Evolutionary conservation across 805 yeast genomes (phyloP).

Genomic region (Yamadazyma olivae): DNA sequence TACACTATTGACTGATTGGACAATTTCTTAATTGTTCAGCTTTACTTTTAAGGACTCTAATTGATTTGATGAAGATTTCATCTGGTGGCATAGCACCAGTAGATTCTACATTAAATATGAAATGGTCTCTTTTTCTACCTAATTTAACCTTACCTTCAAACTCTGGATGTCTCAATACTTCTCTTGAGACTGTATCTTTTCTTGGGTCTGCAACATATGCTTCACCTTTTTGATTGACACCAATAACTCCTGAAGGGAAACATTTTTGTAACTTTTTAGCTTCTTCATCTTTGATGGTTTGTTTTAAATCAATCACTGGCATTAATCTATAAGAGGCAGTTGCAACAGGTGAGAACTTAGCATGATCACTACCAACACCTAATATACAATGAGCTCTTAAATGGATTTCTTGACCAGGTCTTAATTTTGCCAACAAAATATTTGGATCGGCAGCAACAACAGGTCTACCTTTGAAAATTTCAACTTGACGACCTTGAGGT

Average conservation of each 20-base stretch:
- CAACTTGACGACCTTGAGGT: slow-evolving; percentile 86
- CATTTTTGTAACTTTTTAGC: slow-evolving; percentile 83
- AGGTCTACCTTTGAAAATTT: slow-evolving; percentile 61
- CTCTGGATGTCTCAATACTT: slow-evolving; percentile 90
- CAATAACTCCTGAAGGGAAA: slow-evolving; percentile 92
- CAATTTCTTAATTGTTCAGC: slow-evolving; percentile 76
- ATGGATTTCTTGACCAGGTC: slow-evolving; percentile 96
- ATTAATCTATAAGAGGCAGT: slow-evolving; percentile 93
- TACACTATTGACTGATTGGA: slow-evolving; percentile 58
- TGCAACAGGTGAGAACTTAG: slow-evolving; percentile 95
- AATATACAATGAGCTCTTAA: slow-evolving; percentile 85
- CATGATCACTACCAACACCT: slow-evolving; percentile 94
- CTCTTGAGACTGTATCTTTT: slow-evolving; percentile 95
- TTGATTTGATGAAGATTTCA: slow-evolving; percentile 89
- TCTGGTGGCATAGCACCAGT: slow-evolving; percentile 97
- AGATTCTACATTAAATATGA: slow-evolving; percentile 90
- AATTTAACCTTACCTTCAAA: slow-evolving; percentile 85
- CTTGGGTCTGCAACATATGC: slow-evolving; percentile 88
- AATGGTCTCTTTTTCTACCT: slow-evolving; percentile 90
- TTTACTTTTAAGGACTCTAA: slow-evolving; percentile 81
- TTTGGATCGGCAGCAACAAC: slow-evolving; percentile 84
- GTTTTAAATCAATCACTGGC: slow-evolving; percentile 77
- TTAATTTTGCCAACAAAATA: slow-evolving; percentile 82
- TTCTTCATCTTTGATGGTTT: slow-evolving; percentile 71
- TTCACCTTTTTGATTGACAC: slow-evolving; percentile 57